Evolutionary conservation across 169 alveolate species (phyloP).

Genomic region (Eimeria maxima): DNA sequence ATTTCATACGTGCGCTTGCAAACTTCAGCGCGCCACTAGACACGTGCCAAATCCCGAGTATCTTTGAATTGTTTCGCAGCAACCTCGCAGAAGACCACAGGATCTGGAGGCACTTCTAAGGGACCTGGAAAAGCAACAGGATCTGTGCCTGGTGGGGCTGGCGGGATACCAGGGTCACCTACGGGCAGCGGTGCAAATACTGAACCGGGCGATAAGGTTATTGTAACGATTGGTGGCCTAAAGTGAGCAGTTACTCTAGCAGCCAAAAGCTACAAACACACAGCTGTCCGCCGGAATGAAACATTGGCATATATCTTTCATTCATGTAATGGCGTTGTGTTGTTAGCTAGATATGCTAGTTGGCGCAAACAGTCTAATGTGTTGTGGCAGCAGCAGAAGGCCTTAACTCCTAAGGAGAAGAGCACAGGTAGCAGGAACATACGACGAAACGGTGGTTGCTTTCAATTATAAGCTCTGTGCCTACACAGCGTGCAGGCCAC

Average conservation of each 20-base stretch:
- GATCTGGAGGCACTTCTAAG: slow-evolving; percentile 2
- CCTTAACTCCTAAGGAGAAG: neutral
- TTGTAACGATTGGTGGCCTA: slow-evolving; percentile 49
- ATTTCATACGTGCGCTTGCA: neutral
- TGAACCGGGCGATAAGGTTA: slow-evolving; percentile 52
- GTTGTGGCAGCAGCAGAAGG: neutral
- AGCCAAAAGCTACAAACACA: neutral
- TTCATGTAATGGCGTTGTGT: neutral
- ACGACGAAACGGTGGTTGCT: neutral
- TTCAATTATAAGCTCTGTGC: neutral
- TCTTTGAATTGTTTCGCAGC: neutral
- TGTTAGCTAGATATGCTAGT: neutral
- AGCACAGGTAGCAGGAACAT: too few relatives aligned
- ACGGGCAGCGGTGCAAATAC: neutral
- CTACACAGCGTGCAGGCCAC: neutral
- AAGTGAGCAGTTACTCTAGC: neutral
- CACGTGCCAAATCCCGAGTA: neutral
- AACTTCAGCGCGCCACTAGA: neutral
- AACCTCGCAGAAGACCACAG: slow-evolving; percentile 38
- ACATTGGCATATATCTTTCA: neutral
- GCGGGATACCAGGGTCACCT: slow-evolving; percentile 7
- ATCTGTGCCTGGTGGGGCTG: slow-evolving; percentile 10
- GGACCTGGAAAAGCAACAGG: slow-evolving; percentile 21
- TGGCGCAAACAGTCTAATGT: neutral
- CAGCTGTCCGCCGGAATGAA: too few relatives aligned